Evolutionary conservation across 208 protist genomes (phyloP), one percentile per base, ranked within the genome.

Genomic region (Trypanosoma melophagium): DNA sequence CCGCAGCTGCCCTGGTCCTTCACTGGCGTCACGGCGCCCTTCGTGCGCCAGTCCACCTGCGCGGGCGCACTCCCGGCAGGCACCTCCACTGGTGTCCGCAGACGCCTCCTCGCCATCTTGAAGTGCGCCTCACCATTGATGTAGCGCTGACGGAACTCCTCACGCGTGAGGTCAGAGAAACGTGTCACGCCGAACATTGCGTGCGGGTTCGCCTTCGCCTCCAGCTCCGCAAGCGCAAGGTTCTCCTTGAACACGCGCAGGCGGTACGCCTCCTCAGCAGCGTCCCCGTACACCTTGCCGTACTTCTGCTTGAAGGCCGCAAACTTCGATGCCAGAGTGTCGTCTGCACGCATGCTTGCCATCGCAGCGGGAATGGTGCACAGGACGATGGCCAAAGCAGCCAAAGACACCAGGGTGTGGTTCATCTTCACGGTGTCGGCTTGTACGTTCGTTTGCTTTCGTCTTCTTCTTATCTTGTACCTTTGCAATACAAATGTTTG

Each of bases 1-100:
- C 97, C 97, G 76, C 97, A 99, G 35, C 55, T 54, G 38, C 90
- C 92, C 81, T 98, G 96, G 75, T 98, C 85, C 83, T 98, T 98
- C 40, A 98, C 95, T 12, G 66, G 72, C 5, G 92, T 94, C 59
- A 98, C 93, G 16, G 84, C 90, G 45, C 90, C 90, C 61, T 92
- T 81, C 28, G 59, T 16, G 25, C 88, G 81, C 96, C 93, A 97
- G 80, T 98, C 92, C 56, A 67, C 52, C 24, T 50, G 52, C n/a
- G 63, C 63, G n/a, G 63, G 63, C 14, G 66, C 49, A 14, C 2
- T 31, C 12, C 59, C 68, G 8, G 50, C 31, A 17, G 24, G 5
- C 52, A 66, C 58, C 28, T 55, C 8, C 68, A 60, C 58, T 42
- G 35, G 9, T 54, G 0, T 51, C 12, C 55, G 4, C 54, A 14